phyloP scores from a whole-genome alignment of 495 filamentous ascomycete genomes.

The Penicillium manginii region DNA sequence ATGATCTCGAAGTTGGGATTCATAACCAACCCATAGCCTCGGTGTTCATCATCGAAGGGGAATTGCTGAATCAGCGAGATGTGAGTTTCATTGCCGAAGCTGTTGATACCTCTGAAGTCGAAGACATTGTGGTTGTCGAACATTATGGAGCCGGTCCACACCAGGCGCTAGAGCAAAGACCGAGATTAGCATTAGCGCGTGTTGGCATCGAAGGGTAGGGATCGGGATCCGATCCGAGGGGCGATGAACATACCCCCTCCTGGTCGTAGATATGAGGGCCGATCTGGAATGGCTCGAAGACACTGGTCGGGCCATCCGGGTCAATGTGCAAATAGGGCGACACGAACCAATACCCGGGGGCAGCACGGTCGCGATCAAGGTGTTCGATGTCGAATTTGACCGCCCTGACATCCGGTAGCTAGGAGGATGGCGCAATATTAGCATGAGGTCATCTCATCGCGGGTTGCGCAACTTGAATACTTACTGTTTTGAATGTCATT shows the following conservation, averaged over 20 bases:
- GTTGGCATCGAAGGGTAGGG: neutral
- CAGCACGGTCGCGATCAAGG: constrained; percentile 28
- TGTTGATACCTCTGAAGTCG: constrained; percentile 42
- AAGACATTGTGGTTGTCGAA: constrained; percentile 39
- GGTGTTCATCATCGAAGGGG: constrained; percentile 30
- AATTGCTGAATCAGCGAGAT: constrained; percentile 48
- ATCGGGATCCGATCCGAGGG: neutral
- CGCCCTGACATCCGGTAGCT: constrained; percentile 37
- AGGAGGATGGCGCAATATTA: constrained; percentile 9
- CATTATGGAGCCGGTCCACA: constrained; percentile 36
- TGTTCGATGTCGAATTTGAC: constrained; percentile 36
- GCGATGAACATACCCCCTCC: constrained; percentile 34
- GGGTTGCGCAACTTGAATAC: neutral
- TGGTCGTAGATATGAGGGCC: constrained; percentile 46
- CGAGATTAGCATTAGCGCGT: constrained; percentile 10
- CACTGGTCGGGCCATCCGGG: constrained; percentile 25
- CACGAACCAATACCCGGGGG: constrained; percentile 43
- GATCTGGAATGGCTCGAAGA: constrained; percentile 38
- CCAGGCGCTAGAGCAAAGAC: constrained; percentile 31
- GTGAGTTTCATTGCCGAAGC: constrained; percentile 36
- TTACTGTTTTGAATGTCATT: constrained; percentile 29
- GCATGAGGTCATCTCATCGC: neutral
- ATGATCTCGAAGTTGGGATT: constrained; percentile 35
- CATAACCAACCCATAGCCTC: constrained; percentile 35
- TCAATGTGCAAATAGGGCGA: constrained; percentile 35